Base-by-base conservation (phyloP, 139 green algal species). In the Nannochloris sp. region DNA sequence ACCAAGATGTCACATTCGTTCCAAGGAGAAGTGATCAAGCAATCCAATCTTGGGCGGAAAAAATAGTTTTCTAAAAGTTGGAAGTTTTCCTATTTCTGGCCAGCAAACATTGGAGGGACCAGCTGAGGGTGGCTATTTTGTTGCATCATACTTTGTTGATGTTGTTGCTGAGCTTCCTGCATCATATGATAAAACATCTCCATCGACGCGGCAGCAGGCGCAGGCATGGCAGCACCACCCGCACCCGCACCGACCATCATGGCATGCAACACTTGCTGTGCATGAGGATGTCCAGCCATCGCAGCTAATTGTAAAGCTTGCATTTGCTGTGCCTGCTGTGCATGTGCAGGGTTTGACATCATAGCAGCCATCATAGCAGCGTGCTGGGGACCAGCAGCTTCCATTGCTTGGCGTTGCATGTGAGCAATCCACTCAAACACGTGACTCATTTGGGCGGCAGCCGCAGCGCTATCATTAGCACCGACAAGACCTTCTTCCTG, bases 371-470 rank as follows among this genome's bases (percentile, higher is more conserved):
- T n/a, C 12, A 36, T 35, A 24, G 25, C 30, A 27, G 54, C 19
- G 12, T 48, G 23, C 56, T 61, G 56, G 29, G 27, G 48, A 12
- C 9, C 48, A 39, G 9, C 48, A 27, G 48, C 48, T 27, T 65
- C n/a, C 59, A 65, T 65, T 14, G 15, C 27, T 14, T 55, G 24
- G 6, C 56, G n/a, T 10, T 64, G 56, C 25, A 57, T 64, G 44
- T 31, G 23, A 6, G 54, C 56, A 24, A 65, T 32, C 14, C 53
- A 72, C 51, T 65, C 65, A 37, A 53, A 35, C 54, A 65, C 36
- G 15, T 31, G 10, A 8, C 48, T 14, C 6, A 29, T 53, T 36
- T 32, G 34, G 9, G 48, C 12, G 9, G 12, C 12, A 59, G 9
- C 9, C 30, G 48, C 48, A 27, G 48, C 48, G 9, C 12, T 12